Evolutionary conservation across 2,329 filamentous ascomycete genomes (phyloP).

Genomic region (Didymella sp.): DNA sequence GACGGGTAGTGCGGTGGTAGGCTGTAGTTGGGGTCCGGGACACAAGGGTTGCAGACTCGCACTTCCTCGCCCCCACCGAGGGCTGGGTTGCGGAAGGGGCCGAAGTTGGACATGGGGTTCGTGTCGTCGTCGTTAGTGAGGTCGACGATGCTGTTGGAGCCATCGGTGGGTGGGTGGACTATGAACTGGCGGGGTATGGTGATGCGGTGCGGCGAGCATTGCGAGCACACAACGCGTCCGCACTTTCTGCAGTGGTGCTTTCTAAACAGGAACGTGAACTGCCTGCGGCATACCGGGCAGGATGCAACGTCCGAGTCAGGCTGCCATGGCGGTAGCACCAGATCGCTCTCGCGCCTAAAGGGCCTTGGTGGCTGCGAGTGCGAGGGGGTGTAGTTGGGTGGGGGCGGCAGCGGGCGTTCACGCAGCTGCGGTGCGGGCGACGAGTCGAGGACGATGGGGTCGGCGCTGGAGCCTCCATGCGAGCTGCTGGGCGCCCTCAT

Average conservation of each 20-base stretch:
- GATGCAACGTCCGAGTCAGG: conserved; percentile 81
- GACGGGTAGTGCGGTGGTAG: conserved; percentile 61
- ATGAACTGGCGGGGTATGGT: conserved; percentile 94
- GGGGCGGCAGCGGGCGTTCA: conserved; percentile 22
- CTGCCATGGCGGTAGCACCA: conserved; percentile 81
- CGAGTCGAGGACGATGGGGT: conserved; percentile 35
- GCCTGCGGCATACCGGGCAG: conserved; percentile 82
- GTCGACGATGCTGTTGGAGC: conserved; percentile 49
- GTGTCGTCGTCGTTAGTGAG: conserved; percentile 50
- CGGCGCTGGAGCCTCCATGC: conserved; percentile 23
- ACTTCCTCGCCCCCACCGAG: conserved; percentile 72
- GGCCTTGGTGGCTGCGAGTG: conserved; percentile 10
- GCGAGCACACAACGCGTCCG: conserved; percentile 86
- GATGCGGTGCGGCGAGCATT: conserved; percentile 92
- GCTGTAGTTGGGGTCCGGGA: conserved; percentile 71
- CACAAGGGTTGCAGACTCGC: conserved; percentile 74
- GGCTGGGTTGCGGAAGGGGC: conserved; percentile 54
- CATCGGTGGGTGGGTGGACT: conserved; percentile 67
- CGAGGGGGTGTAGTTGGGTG: conserved; percentile 17
- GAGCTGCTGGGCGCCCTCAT: conserved; percentile 31
- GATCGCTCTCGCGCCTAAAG: conserved; percentile 47
- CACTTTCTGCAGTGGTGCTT: conserved; percentile 98
- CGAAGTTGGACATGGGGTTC: conserved; percentile 37
- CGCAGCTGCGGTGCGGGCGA: conserved; percentile 24
- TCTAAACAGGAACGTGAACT: conserved; percentile 84